phyloP scores from a whole-genome alignment of 2,329 filamentous ascomycete genomes.

The Phaeosphaeriaceae sp. region DNA sequence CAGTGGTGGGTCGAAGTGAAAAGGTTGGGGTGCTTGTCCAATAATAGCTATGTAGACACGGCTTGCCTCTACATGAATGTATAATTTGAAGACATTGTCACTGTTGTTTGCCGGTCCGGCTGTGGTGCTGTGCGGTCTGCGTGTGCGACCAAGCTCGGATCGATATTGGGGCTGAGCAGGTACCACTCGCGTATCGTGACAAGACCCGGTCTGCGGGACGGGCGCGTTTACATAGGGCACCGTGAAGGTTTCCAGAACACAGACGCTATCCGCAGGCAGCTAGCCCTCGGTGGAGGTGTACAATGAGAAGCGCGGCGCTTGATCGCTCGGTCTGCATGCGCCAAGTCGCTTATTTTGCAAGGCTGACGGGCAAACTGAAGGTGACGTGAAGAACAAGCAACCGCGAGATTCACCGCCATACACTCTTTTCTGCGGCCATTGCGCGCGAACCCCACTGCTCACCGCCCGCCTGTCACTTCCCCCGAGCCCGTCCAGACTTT shows the following conservation, averaged over 20 bases:
- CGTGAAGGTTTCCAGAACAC: neutral
- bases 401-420: constrained; percentile 24
- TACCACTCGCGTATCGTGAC: neutral
- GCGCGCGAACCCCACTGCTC: constrained; percentile 27
- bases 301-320: neutral
- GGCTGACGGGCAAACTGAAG: constrained; percentile 21
- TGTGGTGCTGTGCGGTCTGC: neutral
- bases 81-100: neutral
- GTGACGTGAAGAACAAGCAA: constrained; percentile 19
- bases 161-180: neutral
- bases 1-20: constrained; percentile 35
- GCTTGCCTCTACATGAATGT: neutral
- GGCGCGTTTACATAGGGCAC: neutral
- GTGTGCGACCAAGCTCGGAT: neutral
- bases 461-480: constrained; percentile 17
- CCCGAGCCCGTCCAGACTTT: neutral
- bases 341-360: constrained; percentile 28
- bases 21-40: neutral
- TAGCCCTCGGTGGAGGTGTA: neutral
- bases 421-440: constrained; percentile 31
- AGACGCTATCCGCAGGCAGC: neutral
- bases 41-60: neutral
- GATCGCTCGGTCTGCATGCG: constrained; percentile 3
- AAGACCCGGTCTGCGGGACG: constrained; percentile 5
- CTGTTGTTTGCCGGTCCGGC: too few relatives aligned